A percentile compares a stretch with the other conserved stretches of the same genome.
phyloP scores from a whole-genome alignment of 2,329 filamentous ascomycete species.

The Pseudogymnoascus sp. region DNA sequence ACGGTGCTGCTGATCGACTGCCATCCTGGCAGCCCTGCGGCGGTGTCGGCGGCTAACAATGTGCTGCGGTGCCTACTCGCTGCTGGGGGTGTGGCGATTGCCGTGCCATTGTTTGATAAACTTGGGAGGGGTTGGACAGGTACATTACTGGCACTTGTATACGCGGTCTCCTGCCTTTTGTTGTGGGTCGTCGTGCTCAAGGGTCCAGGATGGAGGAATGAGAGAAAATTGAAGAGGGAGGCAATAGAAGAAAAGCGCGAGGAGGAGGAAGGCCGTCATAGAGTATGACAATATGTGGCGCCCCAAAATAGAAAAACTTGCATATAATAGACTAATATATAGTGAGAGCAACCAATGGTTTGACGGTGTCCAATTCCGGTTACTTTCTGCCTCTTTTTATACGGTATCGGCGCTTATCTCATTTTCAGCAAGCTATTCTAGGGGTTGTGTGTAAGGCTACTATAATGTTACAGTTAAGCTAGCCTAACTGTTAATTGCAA shows the following conservation, averaged over 20 bases:
- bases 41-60: slow-evolving; percentile 13
- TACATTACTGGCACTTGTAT: slow-evolving; percentile 44
- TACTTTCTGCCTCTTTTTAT: background rate
- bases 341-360: background rate
- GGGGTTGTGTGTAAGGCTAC: no score
- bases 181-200: slow-evolving; percentile 38
- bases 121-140: slow-evolving; percentile 43
- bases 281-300: background rate
- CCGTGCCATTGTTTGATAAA: slow-evolving; percentile 10
- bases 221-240: slow-evolving; percentile 21
- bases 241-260: slow-evolving; percentile 16
- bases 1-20: slow-evolving; percentile 14
- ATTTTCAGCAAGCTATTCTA: no score
- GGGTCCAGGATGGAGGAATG: slow-evolving; percentile 40
- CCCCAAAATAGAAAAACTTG: background rate
- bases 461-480: no score
- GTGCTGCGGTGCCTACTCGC: slow-evolving; percentile 12
- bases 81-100: slow-evolving; percentile 10
- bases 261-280: background rate
- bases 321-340: background rate
- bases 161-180: slow-evolving; percentile 33
- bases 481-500: no score
- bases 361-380: background rate
- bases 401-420: background rate
- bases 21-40: slow-evolving; percentile 9